A percentile compares a stretch with the other conserved stretches of the same genome.
phyloP scores from a whole-genome alignment of 768 basidiomycete genomes.

The Phylloporus sp. region DNA sequence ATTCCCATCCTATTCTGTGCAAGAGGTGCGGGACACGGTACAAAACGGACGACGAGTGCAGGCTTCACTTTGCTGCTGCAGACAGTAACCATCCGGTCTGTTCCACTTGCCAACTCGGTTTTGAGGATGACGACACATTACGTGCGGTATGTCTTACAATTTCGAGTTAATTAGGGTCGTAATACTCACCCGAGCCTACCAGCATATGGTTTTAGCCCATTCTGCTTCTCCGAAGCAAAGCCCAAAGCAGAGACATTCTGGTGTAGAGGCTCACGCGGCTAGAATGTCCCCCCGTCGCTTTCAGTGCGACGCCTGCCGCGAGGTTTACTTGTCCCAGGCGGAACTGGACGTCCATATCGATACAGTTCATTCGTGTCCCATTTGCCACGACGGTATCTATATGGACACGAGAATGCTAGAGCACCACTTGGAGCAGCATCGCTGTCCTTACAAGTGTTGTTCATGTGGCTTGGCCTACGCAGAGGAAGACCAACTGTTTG shows the following conservation, averaged over 20 bases:
- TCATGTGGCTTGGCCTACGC: slow-evolving; percentile 22
- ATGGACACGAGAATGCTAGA: slow-evolving; percentile 21
- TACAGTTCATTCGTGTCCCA: slow-evolving; percentile 29
- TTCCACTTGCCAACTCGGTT: slow-evolving; percentile 29
- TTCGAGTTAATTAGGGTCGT: slow-evolving; percentile 3
- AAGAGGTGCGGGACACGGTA: slow-evolving; percentile 30
- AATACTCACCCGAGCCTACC: slow-evolving; percentile 7
- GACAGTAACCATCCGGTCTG: slow-evolving; percentile 37
- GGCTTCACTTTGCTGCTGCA: slow-evolving; percentile 35
- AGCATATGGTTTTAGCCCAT: slow-evolving; percentile 19
- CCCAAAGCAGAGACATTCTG: slow-evolving; percentile 9
- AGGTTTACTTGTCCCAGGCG: slow-evolving; percentile 18
- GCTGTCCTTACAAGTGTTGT: slow-evolving; percentile 22
- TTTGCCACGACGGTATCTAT: slow-evolving; percentile 31
- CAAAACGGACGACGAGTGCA: slow-evolving; percentile 33
- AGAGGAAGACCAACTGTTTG: slow-evolving; percentile 33
- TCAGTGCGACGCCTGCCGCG: slow-evolving; percentile 23
- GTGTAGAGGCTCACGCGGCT: slow-evolving; percentile 1
- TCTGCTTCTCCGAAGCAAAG: slow-evolving; percentile 12
- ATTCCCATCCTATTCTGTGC: slow-evolving; percentile 25
- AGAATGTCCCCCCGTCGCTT: slow-evolving; percentile 2
- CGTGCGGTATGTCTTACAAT: slow-evolving; percentile 23
- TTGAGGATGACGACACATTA: slow-evolving; percentile 31
- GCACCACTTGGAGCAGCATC: slow-evolving; percentile 30
- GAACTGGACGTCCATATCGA: slow-evolving; percentile 30